These are phyloP conservation scores for Epichloe elymi DNA, from an alignment of 2,329 filamentous ascomycete species.

Conservation along the genomic window DNA sequence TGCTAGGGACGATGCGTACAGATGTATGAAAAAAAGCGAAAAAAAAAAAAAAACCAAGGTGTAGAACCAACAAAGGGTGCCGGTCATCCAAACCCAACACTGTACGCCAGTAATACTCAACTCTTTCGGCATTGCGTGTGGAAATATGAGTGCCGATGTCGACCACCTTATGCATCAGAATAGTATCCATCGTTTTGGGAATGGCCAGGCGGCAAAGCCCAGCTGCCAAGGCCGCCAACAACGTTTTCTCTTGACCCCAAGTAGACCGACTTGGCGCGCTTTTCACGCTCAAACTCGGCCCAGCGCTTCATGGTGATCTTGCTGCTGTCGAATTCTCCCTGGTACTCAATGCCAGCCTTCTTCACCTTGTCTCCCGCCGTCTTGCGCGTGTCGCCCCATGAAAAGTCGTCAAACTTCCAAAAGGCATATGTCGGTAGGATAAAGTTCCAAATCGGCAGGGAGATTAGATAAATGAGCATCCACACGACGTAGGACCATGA, in stretches of 20 bases:
- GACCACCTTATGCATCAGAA: conserved; percentile 29
- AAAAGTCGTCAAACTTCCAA: conserved; percentile 99
- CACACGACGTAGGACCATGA: conserved; percentile 83
- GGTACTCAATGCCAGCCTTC: conserved; percentile 73
- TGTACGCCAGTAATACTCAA: too few relatives aligned
- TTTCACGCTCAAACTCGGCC: conserved; percentile 80
- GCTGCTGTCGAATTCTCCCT: conserved; percentile 94
- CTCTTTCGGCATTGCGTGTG: too few relatives aligned
- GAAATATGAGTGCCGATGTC: neutral
- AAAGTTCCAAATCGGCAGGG: conserved; percentile 96
- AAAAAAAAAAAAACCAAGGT: too few relatives aligned
- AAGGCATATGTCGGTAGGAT: conserved; percentile 86
- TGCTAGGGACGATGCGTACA: too few relatives aligned
- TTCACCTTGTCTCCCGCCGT: conserved; percentile 81
- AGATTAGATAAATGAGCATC: conserved; percentile 94
- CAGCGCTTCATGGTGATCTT: conserved; percentile 99
- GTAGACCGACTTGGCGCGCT: conserved; percentile 35
- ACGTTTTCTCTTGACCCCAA: conserved; percentile 41
- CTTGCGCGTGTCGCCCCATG: conserved; percentile 96
- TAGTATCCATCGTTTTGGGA: conserved; percentile 43
- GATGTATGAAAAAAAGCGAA: too few relatives aligned
- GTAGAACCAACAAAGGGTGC: too few relatives aligned
- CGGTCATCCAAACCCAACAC: too few relatives aligned
- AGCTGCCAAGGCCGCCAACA: conserved; percentile 25
- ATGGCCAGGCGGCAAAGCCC: conserved; percentile 29